These are phyloP conservation scores for Fusarium nygamai DNA, from an alignment of 2,329 filamentous ascomycete species.

Conservation along the genomic window DNA sequence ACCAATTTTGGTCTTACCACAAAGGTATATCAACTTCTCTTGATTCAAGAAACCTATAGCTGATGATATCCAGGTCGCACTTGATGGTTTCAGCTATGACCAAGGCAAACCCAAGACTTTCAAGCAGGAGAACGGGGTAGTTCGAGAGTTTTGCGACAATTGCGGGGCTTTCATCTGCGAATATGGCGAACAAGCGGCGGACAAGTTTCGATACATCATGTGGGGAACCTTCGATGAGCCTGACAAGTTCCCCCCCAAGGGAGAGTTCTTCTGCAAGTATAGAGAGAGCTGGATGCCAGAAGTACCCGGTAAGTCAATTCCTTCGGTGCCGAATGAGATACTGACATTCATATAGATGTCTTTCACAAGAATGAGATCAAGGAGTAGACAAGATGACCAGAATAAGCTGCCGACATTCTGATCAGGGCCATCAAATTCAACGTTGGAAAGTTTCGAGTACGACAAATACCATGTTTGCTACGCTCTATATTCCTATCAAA, in stretches of 20 bases:
- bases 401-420: background rate
- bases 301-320: conserved; percentile 24
- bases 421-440: too few species aligned
- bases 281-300: conserved; percentile 55
- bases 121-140: conserved; percentile 24
- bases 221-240: conserved; percentile 61
- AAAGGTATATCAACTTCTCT: background rate
- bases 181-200: conserved; percentile 52
- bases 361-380: conserved; percentile 28
- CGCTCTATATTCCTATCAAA: too few species aligned
- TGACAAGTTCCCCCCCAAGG: conserved; percentile 60
- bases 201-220: conserved; percentile 55
- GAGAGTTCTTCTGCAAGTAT: conserved; percentile 63
- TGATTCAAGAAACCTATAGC: rapidly evolving
- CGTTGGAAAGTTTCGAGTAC: too few species aligned
- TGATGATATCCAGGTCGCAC: background rate
- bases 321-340: too few species aligned
- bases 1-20: conserved; percentile 29
- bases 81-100: conserved; percentile 13
- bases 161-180: conserved; percentile 33
- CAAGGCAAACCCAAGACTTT: conserved; percentile 15
- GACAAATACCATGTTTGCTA: too few species aligned
- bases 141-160: conserved; percentile 26
- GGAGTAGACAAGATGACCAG: background rate
- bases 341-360: background rate